Base-by-base conservation (phyloP, 257 asterid genomes). In the Lycium barbarum region DNA sequence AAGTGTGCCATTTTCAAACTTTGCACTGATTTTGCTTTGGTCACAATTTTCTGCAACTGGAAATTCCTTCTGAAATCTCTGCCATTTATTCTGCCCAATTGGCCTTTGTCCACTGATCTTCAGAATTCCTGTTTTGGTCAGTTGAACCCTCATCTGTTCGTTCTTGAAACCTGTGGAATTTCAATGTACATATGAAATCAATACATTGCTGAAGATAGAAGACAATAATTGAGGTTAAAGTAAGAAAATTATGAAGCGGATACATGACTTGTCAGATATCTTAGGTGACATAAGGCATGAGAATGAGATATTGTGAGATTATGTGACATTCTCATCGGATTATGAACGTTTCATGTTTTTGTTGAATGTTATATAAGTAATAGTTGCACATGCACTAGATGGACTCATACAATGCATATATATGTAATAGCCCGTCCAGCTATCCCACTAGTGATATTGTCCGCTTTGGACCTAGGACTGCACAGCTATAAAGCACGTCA, bases 141-240 rank as follows among this genome's bases (percentile, higher is more conserved):
- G 87, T 49, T 93, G 95, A 79, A 91, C 93, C 82, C 86, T 91
- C 59, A 95, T 62, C 53, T 93, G 88, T 18, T 94, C 99, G 82
- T 86, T 92, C 35, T 59, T 85, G 87, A 92, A 95, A 45, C 89
- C 97, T 95, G 92, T 45, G 81, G 58, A 65, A 22, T 66, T 51
- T 70, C 38, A 61, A 1, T 5, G 45, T 10, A 33, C 15, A 6
- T 1, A 38, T 11, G 17, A 26, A 51, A 14, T 17, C 58, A n/a
- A 83, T n/a, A 54, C 18, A 8, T 26, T 26, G 5, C 20, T 13
- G 7, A 43, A 6, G 17, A 26, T 3, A 58, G 10, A 15, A n/a
- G 2, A 72, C 8, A 74, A 80, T 35, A 7, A 36, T 62, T 58
- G 20, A 54, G 33, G 66, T 35, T 43, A 58, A 20, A 53, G 33